Conservation (phyloP, 768 basidiomycete species). For the Boletus sp. region DNA sequence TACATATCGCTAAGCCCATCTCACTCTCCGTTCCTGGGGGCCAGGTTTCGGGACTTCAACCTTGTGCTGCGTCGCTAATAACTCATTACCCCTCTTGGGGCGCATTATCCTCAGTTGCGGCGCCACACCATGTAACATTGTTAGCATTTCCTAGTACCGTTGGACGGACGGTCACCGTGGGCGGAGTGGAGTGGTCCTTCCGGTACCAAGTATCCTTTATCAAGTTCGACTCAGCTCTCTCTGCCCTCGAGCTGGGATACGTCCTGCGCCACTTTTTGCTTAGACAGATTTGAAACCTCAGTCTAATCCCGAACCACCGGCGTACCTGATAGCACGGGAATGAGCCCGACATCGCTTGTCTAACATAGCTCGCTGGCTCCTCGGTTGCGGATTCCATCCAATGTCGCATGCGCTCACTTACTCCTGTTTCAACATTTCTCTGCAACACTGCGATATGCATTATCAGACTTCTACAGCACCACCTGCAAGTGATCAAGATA, state of each 20-base stretch:
- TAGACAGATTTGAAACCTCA: background rate
- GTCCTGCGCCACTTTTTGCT: background rate
- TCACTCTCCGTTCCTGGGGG: conserved; percentile 12
- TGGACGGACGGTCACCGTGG: background rate
- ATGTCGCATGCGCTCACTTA: background rate
- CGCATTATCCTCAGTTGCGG: background rate
- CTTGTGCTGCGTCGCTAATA: conserved; percentile 18
- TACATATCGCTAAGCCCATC: background rate
- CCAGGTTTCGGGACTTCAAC: conserved; percentile 18
- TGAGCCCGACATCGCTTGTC: conserved; percentile 16
- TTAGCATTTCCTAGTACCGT: background rate
- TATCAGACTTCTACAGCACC: background rate
- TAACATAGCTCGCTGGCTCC: background rate
- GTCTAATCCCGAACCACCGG: background rate
- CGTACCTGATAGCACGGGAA: conserved; percentile 1
- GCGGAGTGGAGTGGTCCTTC: background rate
- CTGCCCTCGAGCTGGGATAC: background rate
- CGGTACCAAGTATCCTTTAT: conserved; percentile 7
- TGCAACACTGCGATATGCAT: background rate
- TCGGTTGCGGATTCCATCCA: background rate
- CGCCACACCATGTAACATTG: conserved; percentile 2
- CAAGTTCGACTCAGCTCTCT: background rate
- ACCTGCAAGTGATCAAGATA: background rate
- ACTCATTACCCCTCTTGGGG: conserved; percentile 15
- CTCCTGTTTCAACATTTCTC: background rate